A percentile compares a stretch with the other conserved stretches of the same genome.
These are phyloP conservation scores for Prunus fruticosa DNA, from an alignment of 306 rosid species.

Conservation along the genomic window DNA sequence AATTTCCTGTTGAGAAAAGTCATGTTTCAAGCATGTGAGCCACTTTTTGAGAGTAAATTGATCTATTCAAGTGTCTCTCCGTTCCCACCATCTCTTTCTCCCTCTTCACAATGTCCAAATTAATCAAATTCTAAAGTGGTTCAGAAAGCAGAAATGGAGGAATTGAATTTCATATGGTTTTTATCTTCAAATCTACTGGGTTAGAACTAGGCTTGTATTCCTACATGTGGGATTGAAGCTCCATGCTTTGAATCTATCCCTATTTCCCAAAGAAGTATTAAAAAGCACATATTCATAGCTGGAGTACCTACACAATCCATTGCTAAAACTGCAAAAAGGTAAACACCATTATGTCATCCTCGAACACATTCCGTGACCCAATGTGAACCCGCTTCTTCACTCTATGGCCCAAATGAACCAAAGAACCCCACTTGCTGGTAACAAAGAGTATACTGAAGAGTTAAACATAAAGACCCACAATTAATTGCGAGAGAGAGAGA, in stretches of 20 bases:
- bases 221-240: not conserved
- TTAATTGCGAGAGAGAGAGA: too few species aligned
- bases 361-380: not conserved
- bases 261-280: not conserved
- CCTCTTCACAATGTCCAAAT: too few species aligned
- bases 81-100: too few species aligned
- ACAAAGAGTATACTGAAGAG: too few species aligned
- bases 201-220: not conserved
- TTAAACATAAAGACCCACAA: too few species aligned
- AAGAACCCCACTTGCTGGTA: too few species aligned
- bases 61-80: too few species aligned
- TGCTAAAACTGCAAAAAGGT: not conserved
- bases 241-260: not conserved
- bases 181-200: not conserved
- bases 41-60: too few species aligned
- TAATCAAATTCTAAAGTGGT: not conserved
- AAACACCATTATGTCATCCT: not conserved
- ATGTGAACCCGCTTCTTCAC: not conserved
- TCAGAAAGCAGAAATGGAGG: not conserved
- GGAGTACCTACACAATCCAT: not conserved
- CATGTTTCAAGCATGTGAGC: too few species aligned
- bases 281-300: not conserved
- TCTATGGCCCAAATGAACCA: too few species aligned
- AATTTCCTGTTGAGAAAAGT: too few species aligned
- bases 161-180: not conserved